Evolutionary conservation across 140 eudicot species (phyloP).

Genomic region (Stevia rebaudiana): DNA sequence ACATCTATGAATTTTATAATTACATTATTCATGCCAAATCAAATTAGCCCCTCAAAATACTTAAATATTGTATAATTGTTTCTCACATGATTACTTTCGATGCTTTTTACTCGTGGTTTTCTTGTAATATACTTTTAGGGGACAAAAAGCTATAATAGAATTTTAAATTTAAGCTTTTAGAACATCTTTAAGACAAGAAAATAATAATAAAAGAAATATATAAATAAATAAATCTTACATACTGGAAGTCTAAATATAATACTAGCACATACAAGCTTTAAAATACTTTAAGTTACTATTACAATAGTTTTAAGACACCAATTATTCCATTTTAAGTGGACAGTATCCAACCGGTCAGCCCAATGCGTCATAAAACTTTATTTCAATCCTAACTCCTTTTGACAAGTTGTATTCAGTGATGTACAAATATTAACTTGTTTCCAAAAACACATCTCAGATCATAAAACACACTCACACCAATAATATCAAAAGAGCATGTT

Average conservation of each 20-base stretch:
- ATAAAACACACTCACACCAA: background rate
- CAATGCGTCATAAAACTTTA: too few species aligned
- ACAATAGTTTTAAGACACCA: too few species aligned
- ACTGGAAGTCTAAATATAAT: too few species aligned
- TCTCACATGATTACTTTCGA: background rate
- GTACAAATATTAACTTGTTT: background rate
- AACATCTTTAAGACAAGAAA: too few species aligned
- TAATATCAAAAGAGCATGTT: conserved; percentile 3
- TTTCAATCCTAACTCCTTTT: too few species aligned
- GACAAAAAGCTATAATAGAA: background rate
- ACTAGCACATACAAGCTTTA: too few species aligned
- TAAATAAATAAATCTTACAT: too few species aligned
- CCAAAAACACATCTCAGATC: background rate
- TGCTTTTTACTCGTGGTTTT: background rate
- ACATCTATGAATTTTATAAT: too few species aligned
- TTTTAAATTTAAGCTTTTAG: background rate
- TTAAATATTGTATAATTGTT: background rate
- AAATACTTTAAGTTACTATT: too few species aligned
- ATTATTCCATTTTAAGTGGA: too few species aligned
- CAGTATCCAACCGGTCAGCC: too few species aligned
- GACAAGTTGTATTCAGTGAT: background rate
- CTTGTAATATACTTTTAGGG: background rate
- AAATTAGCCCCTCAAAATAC: background rate
- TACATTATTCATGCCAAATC: background rate
- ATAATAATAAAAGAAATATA: too few species aligned